Conservation (phyloP, 305 asterid species). For the Solanum chacoense region DNA sequence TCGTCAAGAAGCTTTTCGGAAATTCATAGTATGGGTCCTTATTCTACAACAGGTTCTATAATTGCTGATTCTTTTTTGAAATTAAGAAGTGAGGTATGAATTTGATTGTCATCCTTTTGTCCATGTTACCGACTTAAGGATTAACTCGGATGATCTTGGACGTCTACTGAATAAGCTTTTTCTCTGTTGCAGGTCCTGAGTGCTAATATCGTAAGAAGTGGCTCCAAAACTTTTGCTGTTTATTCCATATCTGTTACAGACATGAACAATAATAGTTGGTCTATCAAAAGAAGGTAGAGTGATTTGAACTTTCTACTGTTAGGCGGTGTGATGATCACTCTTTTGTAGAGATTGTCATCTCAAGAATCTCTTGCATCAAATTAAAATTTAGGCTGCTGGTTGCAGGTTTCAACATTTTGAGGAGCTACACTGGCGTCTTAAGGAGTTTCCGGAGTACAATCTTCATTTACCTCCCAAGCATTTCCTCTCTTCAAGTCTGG, state of each 20-base stretch:
- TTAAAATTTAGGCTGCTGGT: conserved; percentile 16
- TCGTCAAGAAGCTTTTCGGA: conserved; percentile 54
- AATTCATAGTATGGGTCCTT: conserved; percentile 43
- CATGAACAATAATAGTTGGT: conserved; percentile 72
- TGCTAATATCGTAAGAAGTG: conserved; percentile 91
- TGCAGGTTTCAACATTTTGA: conserved; percentile 85
- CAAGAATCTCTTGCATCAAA: neutral
- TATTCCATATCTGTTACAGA: conserved; percentile 83
- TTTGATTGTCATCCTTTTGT: neutral
- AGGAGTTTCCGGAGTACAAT: conserved; percentile 77
- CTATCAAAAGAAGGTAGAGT: conserved; percentile 89
- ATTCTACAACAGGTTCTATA: conserved; percentile 49
- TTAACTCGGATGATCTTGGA: neutral
- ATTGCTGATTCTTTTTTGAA: conserved; percentile 55
- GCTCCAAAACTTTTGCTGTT: conserved; percentile 75
- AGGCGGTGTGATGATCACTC: neutral
- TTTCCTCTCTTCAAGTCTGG: conserved; percentile 83
- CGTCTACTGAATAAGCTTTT: neutral
- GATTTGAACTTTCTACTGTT: neutral
- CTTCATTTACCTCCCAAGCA: conserved; percentile 98
- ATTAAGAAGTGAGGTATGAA: conserved; percentile 82
- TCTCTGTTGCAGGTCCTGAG: conserved; percentile 56
- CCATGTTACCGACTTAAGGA: neutral
- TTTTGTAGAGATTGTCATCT: neutral
- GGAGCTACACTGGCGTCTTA: conserved; percentile 94